Conservation (phyloP, 345 rosid genomes). For the Eucalyptus pauciflora region DNA sequence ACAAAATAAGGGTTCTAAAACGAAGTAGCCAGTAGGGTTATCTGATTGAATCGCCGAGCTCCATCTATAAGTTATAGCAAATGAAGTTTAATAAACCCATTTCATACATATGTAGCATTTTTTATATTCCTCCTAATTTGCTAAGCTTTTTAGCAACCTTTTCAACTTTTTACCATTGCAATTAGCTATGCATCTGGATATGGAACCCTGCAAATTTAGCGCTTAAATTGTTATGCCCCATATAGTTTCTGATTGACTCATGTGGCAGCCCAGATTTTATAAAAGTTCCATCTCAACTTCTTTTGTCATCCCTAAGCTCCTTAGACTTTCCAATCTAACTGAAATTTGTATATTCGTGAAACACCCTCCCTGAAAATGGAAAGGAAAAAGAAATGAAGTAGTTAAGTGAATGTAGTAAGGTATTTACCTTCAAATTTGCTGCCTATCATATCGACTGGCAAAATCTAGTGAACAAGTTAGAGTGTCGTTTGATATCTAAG, state of each 20-base stretch:
- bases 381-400: background rate
- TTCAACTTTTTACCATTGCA: background rate
- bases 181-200: background rate
- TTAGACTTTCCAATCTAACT: background rate
- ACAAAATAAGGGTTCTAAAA: background rate
- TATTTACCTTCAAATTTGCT: background rate
- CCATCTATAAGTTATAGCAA: background rate
- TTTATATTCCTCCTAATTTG: background rate
- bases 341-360: background rate
- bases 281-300: background rate
- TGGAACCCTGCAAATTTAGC: background rate
- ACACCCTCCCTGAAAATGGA: background rate
- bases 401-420: background rate
- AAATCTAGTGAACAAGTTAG: background rate
- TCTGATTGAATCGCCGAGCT: background rate
- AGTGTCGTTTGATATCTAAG: background rate
- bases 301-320: background rate
- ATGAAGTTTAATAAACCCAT: background rate
- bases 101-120: background rate
- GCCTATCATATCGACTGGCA: background rate
- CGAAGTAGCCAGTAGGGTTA: background rate
- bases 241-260: background rate
- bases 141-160: background rate
- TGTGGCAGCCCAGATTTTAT: background rate
- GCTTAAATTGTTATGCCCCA: background rate